phyloP scores from a whole-genome alignment of 495 filamentous ascomycete genomes.

The Lophiotrema nucula region DNA sequence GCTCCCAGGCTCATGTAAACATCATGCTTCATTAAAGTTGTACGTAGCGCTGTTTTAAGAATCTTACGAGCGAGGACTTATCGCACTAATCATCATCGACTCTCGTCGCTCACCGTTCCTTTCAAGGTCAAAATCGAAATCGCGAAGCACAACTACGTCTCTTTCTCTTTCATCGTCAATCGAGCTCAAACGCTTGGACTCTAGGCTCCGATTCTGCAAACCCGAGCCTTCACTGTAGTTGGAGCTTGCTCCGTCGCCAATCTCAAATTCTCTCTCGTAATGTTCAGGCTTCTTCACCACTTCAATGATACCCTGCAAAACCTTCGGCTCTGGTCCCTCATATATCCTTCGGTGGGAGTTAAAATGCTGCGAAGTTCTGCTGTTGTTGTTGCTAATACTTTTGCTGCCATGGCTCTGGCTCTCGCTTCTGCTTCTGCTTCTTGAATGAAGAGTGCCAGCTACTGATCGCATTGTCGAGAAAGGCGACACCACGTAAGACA shows the following conservation, averaged over 20 bases:
- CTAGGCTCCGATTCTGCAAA: no score
- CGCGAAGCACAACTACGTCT: neutral
- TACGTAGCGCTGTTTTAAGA: no score
- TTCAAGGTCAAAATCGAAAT: neutral
- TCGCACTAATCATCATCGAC: no score
- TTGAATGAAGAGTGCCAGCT: neutral
- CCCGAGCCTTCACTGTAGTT: no score
- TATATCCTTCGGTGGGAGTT: neutral
- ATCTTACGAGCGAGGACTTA: no score
- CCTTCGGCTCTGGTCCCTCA: neutral
- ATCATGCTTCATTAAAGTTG: no score
- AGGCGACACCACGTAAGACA: slow-evolving; percentile 1
- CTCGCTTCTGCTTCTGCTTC: neutral
- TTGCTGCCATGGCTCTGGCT: neutral
- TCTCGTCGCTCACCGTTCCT: no score
- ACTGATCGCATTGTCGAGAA: slow-evolving; percentile 4
- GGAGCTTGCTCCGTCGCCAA: no score
- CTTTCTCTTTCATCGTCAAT: neutral
- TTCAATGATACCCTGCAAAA: neutral
- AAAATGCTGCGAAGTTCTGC: neutral
- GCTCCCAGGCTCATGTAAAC: neutral
- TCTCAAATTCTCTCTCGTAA: no score
- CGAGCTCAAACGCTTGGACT: neutral
- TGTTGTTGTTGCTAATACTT: neutral
- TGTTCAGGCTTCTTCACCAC: no score